Evolutionary conservation across 1,284 basidiomycete genomes (phyloP), one percentile per base, ranked within the genome.

Genomic region (Ceratorhiza oryzae-sativae): DNA sequence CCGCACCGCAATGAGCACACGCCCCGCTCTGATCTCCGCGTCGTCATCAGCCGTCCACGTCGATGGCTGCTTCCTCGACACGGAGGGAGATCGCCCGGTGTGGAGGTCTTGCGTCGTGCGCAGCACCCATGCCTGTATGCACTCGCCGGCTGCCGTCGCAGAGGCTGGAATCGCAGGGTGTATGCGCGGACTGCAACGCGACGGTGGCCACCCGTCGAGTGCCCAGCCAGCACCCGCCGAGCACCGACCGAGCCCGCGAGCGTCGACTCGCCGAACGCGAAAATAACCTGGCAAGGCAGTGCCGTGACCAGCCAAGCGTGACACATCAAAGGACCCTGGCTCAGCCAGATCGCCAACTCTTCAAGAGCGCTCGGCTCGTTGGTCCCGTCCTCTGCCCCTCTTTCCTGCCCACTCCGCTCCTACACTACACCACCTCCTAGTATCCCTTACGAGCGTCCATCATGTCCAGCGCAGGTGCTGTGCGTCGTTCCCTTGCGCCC

Each of bases 391-490:
- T 23, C 13, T 36, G n/a, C 42, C 62, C 46, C 46, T 27, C 46
- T 36, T 46, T 34, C 48, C 62, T 36, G 8, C 13, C 36, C 36
- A 39, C 36, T 6, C 36, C 36, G 36, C 6, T n/a, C n/a, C 36
- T 13, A 39, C 36, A 39, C 36, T 39, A 13, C 36, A 6, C 36
- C 8, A 13, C 13, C 36, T 25, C 3, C 30, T 10, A 25, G 27
- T 34, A 25, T 34, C 27, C 30, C 53, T 45, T 45, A 45, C 42
- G 42, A 45, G 9, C 42, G 42, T 10, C 9, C 6, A 23, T 55
- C 48, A 67, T 67, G 63, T 67, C 63, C 2, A 34, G 48, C 18
- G 49, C 32, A 55, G 63, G 63, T 55, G 48, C 63, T 1, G 63
- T 67, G 42, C 49, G 63, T 67, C 63, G 41, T 39, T 15, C 18